Conservation (phyloP, 2,329 filamentous ascomycete species). For the Paramyrothecium roridum region DNA sequence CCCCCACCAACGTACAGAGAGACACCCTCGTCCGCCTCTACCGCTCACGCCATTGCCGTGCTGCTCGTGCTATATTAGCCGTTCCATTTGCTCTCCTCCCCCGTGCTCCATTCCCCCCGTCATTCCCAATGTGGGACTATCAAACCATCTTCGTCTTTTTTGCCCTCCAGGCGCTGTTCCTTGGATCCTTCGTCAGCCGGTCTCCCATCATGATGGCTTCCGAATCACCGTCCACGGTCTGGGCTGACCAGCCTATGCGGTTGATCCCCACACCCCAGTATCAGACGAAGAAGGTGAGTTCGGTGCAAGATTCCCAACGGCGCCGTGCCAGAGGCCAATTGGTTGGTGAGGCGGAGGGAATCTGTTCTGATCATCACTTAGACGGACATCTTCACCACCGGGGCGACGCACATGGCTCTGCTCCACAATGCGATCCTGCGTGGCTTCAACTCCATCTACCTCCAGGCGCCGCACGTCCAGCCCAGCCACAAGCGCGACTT, state of each 20-base stretch:
- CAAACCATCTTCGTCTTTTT: slow-evolving; percentile 14
- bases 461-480: slow-evolving; percentile 51
- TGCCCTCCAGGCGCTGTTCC: slow-evolving; percentile 22
- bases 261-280: slow-evolving; percentile 52
- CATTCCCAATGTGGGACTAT: not conserved
- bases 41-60: too few relatives aligned
- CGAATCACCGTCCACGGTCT: slow-evolving; percentile 28
- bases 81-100: not conserved
- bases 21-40: too few relatives aligned
- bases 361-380: slow-evolving; percentile 16
- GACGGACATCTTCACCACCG: slow-evolving; percentile 56
- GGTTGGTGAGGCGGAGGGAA: not conserved
- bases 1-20: too few relatives aligned
- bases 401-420: slow-evolving; percentile 59
- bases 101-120: not conserved
- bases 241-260: slow-evolving; percentile 54
- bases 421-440: slow-evolving; percentile 62
- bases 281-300: slow-evolving; percentile 46
- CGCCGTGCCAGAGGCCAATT: not conserved
- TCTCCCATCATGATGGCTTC: slow-evolving; percentile 31
- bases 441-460: slow-evolving; percentile 61
- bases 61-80: not conserved
- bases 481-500: slow-evolving; percentile 54
- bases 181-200: slow-evolving; percentile 26
- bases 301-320: not conserved